These are phyloP conservation scores for Silybum marianum DNA, from an alignment of 129 eudicot genomes.

Conservation along the genomic window DNA sequence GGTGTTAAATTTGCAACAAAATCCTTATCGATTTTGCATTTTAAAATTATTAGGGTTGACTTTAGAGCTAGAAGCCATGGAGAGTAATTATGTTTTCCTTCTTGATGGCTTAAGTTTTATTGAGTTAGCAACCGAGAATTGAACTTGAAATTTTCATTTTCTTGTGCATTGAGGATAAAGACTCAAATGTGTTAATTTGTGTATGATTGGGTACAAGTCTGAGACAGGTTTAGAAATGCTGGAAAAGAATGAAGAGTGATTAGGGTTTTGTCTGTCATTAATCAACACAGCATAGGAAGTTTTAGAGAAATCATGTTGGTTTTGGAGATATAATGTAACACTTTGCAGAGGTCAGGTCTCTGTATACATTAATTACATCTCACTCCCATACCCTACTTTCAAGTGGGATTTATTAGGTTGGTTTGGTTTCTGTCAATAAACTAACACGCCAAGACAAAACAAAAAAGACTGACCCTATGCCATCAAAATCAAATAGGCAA, in stretches of 20 bases:
- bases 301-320: not conserved
- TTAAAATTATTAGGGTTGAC: conserved; percentile 7
- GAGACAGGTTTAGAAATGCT: not conserved
- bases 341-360: not conserved
- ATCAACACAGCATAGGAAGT: not conserved
- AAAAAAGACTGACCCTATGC: not conserved
- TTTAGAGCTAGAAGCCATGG: not conserved
- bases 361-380: not conserved
- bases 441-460: not conserved
- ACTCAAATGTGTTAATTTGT: not conserved
- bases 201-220: not conserved
- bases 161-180: not conserved
- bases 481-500: not conserved
- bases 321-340: not conserved
- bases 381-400: not conserved
- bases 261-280: conserved; percentile 8
- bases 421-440: not conserved
- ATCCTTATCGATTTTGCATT: not conserved
- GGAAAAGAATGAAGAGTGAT: not conserved
- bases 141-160: not conserved
- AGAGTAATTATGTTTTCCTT: not conserved
- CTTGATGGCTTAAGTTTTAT: not conserved
- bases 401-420: not conserved
- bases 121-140: not conserved
- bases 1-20: not conserved